These are phyloP conservation scores for Chenopodium quinoa DNA, from an alignment of 148 eudicot species.

Conservation along the genomic window DNA sequence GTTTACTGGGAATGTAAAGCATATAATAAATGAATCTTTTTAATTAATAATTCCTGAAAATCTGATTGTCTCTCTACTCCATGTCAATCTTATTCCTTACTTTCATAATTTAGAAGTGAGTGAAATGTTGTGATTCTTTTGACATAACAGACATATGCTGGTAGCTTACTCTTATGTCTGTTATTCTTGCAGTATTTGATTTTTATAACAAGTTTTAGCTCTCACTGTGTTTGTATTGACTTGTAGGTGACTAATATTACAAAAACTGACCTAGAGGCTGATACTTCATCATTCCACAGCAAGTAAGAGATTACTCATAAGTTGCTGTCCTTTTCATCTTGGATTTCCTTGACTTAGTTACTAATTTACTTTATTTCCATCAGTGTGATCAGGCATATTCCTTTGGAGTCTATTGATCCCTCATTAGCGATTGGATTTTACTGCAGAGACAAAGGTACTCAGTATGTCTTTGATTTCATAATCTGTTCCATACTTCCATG, in stretches of 20 bases:
- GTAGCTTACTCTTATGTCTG: background rate
- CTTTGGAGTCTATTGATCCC: slow-evolving; percentile 83
- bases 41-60: too few species aligned
- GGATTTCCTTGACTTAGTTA: background rate
- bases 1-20: too few species aligned
- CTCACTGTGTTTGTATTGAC: background rate
- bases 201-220: slow-evolving; percentile 7
- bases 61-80: too few species aligned
- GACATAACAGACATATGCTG: background rate
- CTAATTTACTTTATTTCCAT: slow-evolving; percentile 23
- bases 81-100: too few species aligned
- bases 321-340: background rate
- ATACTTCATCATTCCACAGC: slow-evolving; percentile 94
- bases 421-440: slow-evolving; percentile 95
- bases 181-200: background rate
- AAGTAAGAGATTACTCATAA: slow-evolving; percentile 44
- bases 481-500: background rate
- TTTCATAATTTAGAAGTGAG: background rate
- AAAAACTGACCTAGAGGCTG: slow-evolving; percentile 60
- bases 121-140: background rate
- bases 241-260: slow-evolving; percentile 62
- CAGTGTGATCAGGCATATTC: slow-evolving; percentile 68
- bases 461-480: background rate
- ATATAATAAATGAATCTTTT: too few species aligned
- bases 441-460: slow-evolving; percentile 74